Evolutionary conservation across 305 asterid genomes (phyloP).

Genomic region (Coffea humblotiana): DNA sequence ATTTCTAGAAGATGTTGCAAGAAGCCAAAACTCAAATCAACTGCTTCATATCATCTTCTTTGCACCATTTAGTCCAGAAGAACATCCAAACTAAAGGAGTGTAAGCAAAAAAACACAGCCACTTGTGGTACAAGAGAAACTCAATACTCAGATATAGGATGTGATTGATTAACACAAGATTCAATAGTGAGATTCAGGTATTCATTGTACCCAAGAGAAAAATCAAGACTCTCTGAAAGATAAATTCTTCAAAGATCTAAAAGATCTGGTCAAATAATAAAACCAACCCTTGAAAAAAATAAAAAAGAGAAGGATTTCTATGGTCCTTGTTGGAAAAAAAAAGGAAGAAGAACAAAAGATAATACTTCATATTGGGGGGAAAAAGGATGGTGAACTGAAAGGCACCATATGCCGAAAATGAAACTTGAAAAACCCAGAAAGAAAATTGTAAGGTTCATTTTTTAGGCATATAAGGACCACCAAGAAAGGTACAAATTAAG

Average conservation of each 20-base stretch:
- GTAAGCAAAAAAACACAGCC: background rate
- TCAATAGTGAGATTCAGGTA: background rate
- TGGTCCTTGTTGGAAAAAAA: background rate
- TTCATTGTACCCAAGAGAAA: background rate
- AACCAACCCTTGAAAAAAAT: background rate
- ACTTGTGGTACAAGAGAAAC: background rate
- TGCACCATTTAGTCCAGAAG: conserved; percentile 3
- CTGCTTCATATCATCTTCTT: background rate
- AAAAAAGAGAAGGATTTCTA: background rate
- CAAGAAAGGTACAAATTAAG: background rate
- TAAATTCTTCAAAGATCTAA: conserved; percentile 1
- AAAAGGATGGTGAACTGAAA: background rate
- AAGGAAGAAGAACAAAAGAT: background rate
- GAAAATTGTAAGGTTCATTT: background rate
- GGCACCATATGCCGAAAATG: background rate
- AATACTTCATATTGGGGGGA: too few species aligned
- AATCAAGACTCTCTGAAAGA: background rate
- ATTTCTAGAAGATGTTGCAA: conserved; percentile 4
- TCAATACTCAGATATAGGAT: too few species aligned
- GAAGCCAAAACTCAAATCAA: background rate
- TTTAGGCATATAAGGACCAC: background rate
- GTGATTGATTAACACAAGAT: background rate
- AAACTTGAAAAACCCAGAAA: background rate
- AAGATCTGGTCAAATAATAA: conserved; percentile 2
- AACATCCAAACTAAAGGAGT: background rate